phyloP scores from a whole-genome alignment of 192 early-diverging fungal genomes.

The Linnemannia schmuckeri region DNA sequence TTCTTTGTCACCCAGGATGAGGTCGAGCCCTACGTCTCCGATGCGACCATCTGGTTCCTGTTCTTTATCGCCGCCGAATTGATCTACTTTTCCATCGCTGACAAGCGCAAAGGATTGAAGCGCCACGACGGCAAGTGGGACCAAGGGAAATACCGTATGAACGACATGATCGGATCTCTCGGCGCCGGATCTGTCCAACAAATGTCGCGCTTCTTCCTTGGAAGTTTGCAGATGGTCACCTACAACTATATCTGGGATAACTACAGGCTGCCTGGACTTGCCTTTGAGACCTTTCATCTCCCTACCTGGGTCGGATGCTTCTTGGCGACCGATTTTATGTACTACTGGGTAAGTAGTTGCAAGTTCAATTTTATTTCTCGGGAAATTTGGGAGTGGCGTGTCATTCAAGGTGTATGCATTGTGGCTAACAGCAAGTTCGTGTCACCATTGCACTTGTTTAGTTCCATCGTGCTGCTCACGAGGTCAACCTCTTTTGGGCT shows the following conservation, averaged over 20 bases:
- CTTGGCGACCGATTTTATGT: slow-evolving; percentile 54
- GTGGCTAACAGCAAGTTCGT: background rate
- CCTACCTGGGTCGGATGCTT: slow-evolving; percentile 68
- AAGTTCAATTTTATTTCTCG: background rate
- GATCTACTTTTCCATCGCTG: slow-evolving; percentile 44
- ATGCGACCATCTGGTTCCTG: slow-evolving; percentile 67
- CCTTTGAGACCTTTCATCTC: slow-evolving; percentile 57
- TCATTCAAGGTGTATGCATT: background rate
- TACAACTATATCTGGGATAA: slow-evolving; percentile 69
- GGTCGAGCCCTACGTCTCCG: slow-evolving; percentile 67
- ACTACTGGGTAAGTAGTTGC: slow-evolving; percentile 50
- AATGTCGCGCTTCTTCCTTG: slow-evolving; percentile 63
- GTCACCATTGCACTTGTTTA: slow-evolving; percentile 12
- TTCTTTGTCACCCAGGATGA: slow-evolving; percentile 55
- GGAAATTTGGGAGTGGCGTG: background rate
- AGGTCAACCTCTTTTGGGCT: slow-evolving; percentile 73
- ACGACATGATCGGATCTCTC: slow-evolving; percentile 66
- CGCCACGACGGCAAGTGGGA: slow-evolving; percentile 52
- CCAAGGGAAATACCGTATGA: slow-evolving; percentile 62
- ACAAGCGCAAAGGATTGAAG: slow-evolving; percentile 43
- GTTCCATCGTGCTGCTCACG: slow-evolving; percentile 71
- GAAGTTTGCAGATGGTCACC: slow-evolving; percentile 55
- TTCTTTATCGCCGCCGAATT: slow-evolving; percentile 57
- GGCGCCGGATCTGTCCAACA: slow-evolving; percentile 68
- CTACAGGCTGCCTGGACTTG: slow-evolving; percentile 53